Evolutionary conservation across 2,329 filamentous ascomycete genomes (phyloP).

Genomic region (Thelonectria blattea): DNA sequence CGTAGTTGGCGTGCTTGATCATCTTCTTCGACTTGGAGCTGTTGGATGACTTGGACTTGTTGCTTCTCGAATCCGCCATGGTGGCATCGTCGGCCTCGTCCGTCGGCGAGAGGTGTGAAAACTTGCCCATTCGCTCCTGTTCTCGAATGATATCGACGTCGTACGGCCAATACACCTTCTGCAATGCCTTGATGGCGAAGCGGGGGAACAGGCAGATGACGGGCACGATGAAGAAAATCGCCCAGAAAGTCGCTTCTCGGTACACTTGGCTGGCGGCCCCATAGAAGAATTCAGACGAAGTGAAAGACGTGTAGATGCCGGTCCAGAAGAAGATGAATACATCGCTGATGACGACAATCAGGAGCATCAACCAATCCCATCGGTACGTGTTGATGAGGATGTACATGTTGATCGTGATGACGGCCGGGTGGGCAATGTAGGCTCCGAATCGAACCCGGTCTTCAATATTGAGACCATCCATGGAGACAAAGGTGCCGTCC

Average conservation of each 20-base stretch:
- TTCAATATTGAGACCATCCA: conserved; percentile 75
- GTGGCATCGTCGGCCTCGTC: conserved; percentile 43
- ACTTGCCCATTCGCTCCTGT: conserved; percentile 83
- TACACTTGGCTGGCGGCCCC: conserved; percentile 80
- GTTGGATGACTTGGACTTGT: conserved; percentile 63
- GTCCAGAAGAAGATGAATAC: conserved; percentile 96
- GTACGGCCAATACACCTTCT: conserved; percentile 92
- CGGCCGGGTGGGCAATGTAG: conserved; percentile 82
- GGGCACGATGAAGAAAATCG: conserved; percentile 77
- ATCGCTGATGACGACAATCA: conserved; percentile 82
- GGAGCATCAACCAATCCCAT: conserved; percentile 95
- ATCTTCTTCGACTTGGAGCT: conserved; percentile 54
- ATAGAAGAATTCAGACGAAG: conserved; percentile 67
- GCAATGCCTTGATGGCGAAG: conserved; percentile 83
- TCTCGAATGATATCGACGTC: conserved; percentile 97
- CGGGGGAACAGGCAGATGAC: conserved; percentile 85
- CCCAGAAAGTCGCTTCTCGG: conserved; percentile 84
- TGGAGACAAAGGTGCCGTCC: conserved; percentile 70
- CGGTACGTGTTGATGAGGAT: conserved; percentile 95
- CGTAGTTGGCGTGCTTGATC: conserved; percentile 64
- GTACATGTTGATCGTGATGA: conserved; percentile 91
- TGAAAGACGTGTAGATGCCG: conserved; percentile 73
- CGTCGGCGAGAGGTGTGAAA: conserved; percentile 66
- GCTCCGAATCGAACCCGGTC: conserved; percentile 86
- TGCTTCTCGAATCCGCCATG: conserved; percentile 48